These are phyloP conservation scores for Gillenia trifoliata DNA, from an alignment of 306 rosid genomes.

Conservation along the genomic window DNA sequence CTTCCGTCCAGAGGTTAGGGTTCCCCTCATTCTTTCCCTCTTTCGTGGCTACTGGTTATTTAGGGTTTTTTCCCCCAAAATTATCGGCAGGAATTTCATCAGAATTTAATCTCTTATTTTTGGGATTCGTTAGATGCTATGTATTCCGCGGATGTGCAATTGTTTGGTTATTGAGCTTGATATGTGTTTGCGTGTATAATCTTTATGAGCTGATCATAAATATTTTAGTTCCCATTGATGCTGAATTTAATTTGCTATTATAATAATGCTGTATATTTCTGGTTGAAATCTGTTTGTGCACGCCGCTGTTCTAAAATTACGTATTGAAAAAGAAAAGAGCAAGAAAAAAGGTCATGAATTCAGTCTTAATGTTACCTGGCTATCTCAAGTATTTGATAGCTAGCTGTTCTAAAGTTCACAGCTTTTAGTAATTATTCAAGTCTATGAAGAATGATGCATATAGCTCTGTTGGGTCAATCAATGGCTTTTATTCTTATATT, in stretches of 20 bases:
- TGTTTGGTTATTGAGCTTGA: not conserved
- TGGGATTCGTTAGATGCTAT: not conserved
- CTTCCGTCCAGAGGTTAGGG: constrained; percentile 31
- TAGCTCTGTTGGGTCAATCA: not conserved
- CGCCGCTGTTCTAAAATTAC: not conserved
- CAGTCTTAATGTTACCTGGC: too few relatives aligned
- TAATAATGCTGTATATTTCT: not conserved
- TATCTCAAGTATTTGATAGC: not conserved
- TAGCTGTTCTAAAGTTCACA: not conserved
- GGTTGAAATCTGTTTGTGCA: not conserved
- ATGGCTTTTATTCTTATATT: not conserved
- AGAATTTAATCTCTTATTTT: not conserved
- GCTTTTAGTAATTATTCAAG: not conserved
- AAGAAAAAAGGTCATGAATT: not conserved
- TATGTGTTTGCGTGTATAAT: not conserved
- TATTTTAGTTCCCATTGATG: not conserved
- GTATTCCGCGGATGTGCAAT: not conserved
- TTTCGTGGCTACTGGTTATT: not conserved
- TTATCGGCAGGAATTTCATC: not conserved
- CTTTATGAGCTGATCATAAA: not conserved
- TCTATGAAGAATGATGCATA: not conserved
- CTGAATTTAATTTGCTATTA: not conserved
- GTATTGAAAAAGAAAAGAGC: not conserved
- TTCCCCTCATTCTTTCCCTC: not conserved
- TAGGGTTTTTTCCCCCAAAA: not conserved